Evolutionary conservation across 306 rosid genomes (phyloP), one percentile per base, ranked within the genome.

Genomic region (Fagus crenata): DNA sequence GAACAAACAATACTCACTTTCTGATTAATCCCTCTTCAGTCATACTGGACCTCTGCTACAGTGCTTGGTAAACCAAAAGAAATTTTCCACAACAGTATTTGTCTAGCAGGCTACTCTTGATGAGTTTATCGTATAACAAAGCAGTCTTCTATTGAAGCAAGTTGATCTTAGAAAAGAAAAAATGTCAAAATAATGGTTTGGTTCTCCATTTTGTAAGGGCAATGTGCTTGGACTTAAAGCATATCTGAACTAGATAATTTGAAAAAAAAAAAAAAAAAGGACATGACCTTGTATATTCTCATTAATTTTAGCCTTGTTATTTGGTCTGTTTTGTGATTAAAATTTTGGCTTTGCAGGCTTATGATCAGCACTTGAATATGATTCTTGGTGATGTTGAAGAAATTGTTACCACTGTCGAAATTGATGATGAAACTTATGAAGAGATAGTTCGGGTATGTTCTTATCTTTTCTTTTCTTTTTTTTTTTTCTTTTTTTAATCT

Each of bases 381-480:
- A 96, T 96, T 85, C 99, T 96, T n/a, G 99, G 99, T 46, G 99
- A 96, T 83, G 99, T 96, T 32, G 99, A 96, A 79, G 99, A 96
- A 86, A 43, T 89, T 28, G 96, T 96, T 75, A 96, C 99, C 6
- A 86, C 97, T 7, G 96, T 96, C 6, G 99, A 96, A 84, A 96
- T 96, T 9, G 99, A 96, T 67, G 99, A 96, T 73, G 99, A 96
- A 80, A 96, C 99, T 4, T 96, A 96, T 65, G 99, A 96, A 93
- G 99, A 96, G 85, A 96, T 96, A 78, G 98, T 96, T 67, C 91
- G 99, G 94, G 99, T 96, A 91, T 76, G n/a, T n/a, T n/a, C n/a
- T n/a, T n/a, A n/a, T n/a, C n/a, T n/a, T n/a, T n/a, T n/a, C n/a
- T n/a, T n/a, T n/a, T n/a, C n/a, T n/a, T n/a, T n/a, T n/a, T n/a